These are phyloP conservation scores for Daldinia vernicosa DNA, from an alignment of 495 filamentous ascomycete genomes.

Conservation along the genomic window DNA sequence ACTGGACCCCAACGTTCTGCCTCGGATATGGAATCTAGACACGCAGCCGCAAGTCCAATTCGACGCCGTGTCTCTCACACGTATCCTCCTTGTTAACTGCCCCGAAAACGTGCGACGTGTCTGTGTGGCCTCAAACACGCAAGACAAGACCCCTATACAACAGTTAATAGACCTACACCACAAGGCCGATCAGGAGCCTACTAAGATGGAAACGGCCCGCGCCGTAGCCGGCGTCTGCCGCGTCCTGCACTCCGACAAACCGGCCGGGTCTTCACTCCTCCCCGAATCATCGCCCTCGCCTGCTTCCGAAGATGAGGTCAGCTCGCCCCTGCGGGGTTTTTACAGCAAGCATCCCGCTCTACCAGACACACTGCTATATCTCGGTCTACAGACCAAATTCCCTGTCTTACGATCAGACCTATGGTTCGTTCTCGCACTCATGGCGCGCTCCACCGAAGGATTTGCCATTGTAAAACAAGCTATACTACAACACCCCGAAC, in stretches of 20 bases:
- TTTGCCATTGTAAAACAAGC: slow-evolving; percentile 59
- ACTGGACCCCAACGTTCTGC: slow-evolving; percentile 58
- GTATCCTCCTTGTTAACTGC: slow-evolving; percentile 70
- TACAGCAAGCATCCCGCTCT: slow-evolving; percentile 62
- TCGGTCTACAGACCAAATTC: slow-evolving; percentile 74
- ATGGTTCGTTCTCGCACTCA: slow-evolving; percentile 77
- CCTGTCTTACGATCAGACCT: slow-evolving; percentile 75
- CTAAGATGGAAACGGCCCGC: slow-evolving; percentile 77
- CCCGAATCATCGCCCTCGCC: background rate
- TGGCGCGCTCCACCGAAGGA: slow-evolving; percentile 64
- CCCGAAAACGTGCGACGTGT: slow-evolving; percentile 63
- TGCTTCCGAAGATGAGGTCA: slow-evolving; percentile 11
- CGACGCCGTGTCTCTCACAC: slow-evolving; percentile 69
- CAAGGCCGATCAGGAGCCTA: slow-evolving; percentile 69
- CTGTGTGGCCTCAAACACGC: slow-evolving; percentile 53
- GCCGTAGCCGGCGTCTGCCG: slow-evolving; percentile 71
- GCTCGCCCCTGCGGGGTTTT: slow-evolving; percentile 55
- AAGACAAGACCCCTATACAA: slow-evolving; percentile 64
- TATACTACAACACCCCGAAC: slow-evolving; percentile 58
- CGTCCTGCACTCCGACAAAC: slow-evolving; percentile 53
- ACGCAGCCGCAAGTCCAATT: slow-evolving; percentile 75
- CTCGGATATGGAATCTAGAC: slow-evolving; percentile 68
- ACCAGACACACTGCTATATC: slow-evolving; percentile 63
- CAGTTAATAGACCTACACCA: slow-evolving; percentile 66
- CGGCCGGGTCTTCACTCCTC: slow-evolving; percentile 15